Conservation (phyloP, 305 asterid genomes). For the Plantago coronopus region DNA sequence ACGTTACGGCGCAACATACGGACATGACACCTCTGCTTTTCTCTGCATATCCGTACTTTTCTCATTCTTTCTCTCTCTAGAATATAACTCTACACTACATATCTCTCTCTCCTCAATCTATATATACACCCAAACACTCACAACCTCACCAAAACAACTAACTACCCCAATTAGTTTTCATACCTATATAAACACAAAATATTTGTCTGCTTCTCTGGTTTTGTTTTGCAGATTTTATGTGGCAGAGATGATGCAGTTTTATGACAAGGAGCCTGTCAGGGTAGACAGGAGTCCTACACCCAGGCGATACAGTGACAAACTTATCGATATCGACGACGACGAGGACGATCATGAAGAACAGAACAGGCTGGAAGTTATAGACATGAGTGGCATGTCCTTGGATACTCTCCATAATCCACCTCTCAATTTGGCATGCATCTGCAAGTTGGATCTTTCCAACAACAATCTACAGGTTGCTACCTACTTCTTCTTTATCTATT, state of each 20-base stretch:
- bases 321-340: slow-evolving; percentile 1
- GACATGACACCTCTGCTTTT: too few species aligned
- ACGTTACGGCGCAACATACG: too few species aligned
- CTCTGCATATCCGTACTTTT: too few species aligned
- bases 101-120: too few species aligned
- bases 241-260: slow-evolving; percentile 33
- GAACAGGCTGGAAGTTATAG: slow-evolving; percentile 46
- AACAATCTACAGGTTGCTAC: slow-evolving; percentile 84
- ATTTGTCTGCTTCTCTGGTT: neutral
- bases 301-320: neutral
- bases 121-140: too few species aligned
- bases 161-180: neutral
- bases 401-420: slow-evolving; percentile 45
- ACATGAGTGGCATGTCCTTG: slow-evolving; percentile 77
- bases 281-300: too few species aligned
- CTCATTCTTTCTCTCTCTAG: too few species aligned
- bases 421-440: slow-evolving; percentile 48
- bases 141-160: neutral
- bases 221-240: neutral
- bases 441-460: slow-evolving; percentile 76
- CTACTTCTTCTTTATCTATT: neutral
- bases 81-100: too few species aligned
- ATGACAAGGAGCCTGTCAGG: neutral
- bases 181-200: neutral
- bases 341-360: slow-evolving; percentile 16